Base-by-base conservation (phyloP, 352 stramenopile genomes). In the Globisporangium okanoganense region DNA sequence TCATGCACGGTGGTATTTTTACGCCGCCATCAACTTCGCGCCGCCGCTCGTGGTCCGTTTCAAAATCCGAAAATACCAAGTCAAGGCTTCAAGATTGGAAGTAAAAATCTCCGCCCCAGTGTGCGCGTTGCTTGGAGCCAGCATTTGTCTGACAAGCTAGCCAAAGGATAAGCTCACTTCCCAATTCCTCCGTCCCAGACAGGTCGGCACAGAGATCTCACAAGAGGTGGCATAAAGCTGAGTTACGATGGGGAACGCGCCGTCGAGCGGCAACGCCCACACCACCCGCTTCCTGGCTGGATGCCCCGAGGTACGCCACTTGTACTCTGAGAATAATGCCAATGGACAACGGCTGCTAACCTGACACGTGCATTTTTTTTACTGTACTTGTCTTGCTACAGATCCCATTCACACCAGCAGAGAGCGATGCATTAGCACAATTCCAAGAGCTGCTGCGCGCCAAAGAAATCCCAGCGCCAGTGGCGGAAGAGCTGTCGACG, bases 281-380 rank as follows among this genome's bases (percentile, higher is more conserved):
- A 63, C 67, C 29, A 70, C 78, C 16, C 73, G 71, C 20, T 89
- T 86, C 53, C 71, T 90, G 20, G 74, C 73, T n/a, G 74, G 71
- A 49, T 88, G 80, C 25, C 79, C 78, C 20, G 57, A 83, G 68
- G 82, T 91, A 62, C 8, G 67, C 18, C 9, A 16, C 7, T 24
- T n/a, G 1, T 24, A 36, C 1, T 10, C 3, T 52, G 45, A 20
- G 5, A 29, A 3, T 52, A 0, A 8, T 22, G 8, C 12, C 8
- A 13, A 31, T 52, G 63, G 25, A 27, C 24, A 38, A 24, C 38
- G 14, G 7, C 24, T 53, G 25, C 16, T 53, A 7, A 53, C n/a
- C 24, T 22, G 45, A 0, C 5, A 38, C 8, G 24, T 10, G 10
- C n/a, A n/a, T n/a, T n/a, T n/a, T n/a, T n/a, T n/a, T n/a, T n/a